Conservation (phyloP, 805 yeast genomes). For the Vanderwaltozyma polyspora region DNA sequence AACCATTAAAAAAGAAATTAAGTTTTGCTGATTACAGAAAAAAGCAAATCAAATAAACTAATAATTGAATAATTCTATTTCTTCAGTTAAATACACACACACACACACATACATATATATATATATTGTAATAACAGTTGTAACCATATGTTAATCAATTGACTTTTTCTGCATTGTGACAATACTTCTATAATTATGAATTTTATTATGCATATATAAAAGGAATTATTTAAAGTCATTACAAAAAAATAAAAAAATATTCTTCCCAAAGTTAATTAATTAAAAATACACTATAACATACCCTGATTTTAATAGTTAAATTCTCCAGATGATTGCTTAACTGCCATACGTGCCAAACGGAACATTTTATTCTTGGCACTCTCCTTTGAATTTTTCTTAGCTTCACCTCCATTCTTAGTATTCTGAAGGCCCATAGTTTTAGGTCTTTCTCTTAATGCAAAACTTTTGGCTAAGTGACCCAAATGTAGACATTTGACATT, state of each 20-base stretch:
- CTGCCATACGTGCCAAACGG: conserved; percentile 60
- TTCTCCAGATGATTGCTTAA: conserved; percentile 54
- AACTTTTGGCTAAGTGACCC: conserved; percentile 92
- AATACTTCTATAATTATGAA: too few species aligned
- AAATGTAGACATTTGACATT: conserved; percentile 75
- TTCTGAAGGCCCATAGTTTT: conserved; percentile 49
- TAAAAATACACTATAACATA: background rate
- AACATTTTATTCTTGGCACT: conserved; percentile 66
- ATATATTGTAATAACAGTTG: too few species aligned
- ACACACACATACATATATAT: background rate
- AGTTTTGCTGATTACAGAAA: conserved; percentile 30
- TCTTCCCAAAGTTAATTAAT: too few species aligned
- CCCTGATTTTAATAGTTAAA: conserved; percentile 42
- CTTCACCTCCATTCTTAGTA: conserved; percentile 21
- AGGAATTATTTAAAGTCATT: too few species aligned
- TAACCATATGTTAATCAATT: too few species aligned
- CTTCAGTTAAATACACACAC: background rate
- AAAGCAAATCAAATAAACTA: conserved; percentile 11
- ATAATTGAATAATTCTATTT: background rate
- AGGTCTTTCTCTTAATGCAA: conserved; percentile 92
- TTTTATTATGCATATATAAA: too few species aligned
- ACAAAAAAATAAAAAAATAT: too few species aligned
- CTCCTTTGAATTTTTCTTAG: conserved; percentile 41
- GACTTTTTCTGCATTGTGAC: too few species aligned
- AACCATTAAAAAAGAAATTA: conserved; percentile 20